These are phyloP conservation scores for Lumnitzera racemosa DNA, from an alignment of 345 rosid species.

Conservation along the genomic window DNA sequence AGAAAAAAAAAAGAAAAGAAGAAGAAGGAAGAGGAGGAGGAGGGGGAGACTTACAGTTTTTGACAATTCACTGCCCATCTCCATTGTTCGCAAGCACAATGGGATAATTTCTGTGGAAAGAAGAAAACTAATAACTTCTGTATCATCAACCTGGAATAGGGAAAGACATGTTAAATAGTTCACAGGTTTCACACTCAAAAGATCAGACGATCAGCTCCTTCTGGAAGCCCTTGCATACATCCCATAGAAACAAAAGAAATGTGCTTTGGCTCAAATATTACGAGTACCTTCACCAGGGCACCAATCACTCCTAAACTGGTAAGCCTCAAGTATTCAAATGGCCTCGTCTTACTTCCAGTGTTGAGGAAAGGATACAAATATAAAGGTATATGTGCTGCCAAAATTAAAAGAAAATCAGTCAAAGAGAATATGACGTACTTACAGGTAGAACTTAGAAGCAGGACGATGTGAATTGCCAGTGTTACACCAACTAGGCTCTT, in stretches of 20 bases:
- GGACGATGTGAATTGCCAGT: too few species aligned
- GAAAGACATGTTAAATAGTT: not conserved
- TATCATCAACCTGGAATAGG: slow-evolving; percentile 77
- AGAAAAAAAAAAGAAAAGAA: too few species aligned
- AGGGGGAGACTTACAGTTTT: slow-evolving; percentile 69
- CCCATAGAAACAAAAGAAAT: not conserved
- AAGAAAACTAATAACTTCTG: slow-evolving; percentile 94
- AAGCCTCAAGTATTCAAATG: slow-evolving; percentile 90
- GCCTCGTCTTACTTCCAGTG: slow-evolving; percentile 92
- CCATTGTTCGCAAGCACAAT: slow-evolving; percentile 92
- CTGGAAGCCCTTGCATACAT: not conserved
- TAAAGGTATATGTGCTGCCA: slow-evolving; percentile 91
- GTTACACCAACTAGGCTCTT: too few species aligned
- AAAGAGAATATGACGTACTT: not conserved
- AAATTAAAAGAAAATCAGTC: slow-evolving; percentile 1
- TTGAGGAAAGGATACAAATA: slow-evolving; percentile 94
- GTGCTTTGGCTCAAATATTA: not conserved
- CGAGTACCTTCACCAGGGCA: slow-evolving; percentile 88
- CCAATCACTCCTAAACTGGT: slow-evolving; percentile 99
- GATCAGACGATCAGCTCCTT: too few species aligned
- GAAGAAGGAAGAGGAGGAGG: not conserved
- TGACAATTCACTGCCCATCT: slow-evolving; percentile 96
- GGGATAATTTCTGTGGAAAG: slow-evolving; percentile 95
- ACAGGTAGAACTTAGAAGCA: too few species aligned
- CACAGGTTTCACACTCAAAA: not conserved